phyloP scores from a whole-genome alignment of 2,329 filamentous ascomycete species.

The Acrocalymma vagum region DNA sequence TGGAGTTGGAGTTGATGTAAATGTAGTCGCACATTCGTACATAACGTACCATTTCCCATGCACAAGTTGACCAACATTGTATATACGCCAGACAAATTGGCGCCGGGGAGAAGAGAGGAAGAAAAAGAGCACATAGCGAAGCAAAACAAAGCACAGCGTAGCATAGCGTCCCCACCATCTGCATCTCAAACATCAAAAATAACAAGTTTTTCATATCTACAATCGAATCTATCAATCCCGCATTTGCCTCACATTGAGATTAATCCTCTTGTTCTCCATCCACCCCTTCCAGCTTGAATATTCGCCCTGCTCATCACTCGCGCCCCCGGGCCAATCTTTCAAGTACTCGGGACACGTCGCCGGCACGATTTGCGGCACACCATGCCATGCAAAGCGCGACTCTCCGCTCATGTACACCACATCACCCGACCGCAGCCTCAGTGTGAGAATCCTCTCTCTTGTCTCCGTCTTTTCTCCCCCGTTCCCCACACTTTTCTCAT shows the following conservation, averaged over 20 bases:
- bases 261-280: conserved; percentile 89
- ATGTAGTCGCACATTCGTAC: too few species aligned
- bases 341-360: conserved; percentile 81
- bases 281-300: conserved; percentile 81
- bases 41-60: too few species aligned
- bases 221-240: conserved; percentile 61
- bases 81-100: too few species aligned
- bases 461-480: conserved; percentile 40
- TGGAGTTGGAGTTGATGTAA: too few species aligned
- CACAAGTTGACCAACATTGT: too few species aligned
- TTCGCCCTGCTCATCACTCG: conserved; percentile 43
- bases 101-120: too few species aligned
- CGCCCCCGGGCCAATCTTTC: conserved; percentile 73
- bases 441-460: conserved; percentile 26
- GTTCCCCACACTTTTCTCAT: neutral
- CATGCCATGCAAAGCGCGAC: conserved; percentile 92
- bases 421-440: conserved; percentile 78
- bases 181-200: too few species aligned
- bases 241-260: conserved; percentile 94
- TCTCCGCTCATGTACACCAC: conserved; percentile 87
- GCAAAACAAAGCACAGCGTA: too few species aligned
- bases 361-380: conserved; percentile 84
- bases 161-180: too few species aligned
- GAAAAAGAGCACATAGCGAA: too few species aligned
- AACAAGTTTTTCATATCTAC: too few species aligned